Evolutionary conservation across 257 asterid genomes (phyloP).

Genomic region (Solanum bulbocastanum): DNA sequence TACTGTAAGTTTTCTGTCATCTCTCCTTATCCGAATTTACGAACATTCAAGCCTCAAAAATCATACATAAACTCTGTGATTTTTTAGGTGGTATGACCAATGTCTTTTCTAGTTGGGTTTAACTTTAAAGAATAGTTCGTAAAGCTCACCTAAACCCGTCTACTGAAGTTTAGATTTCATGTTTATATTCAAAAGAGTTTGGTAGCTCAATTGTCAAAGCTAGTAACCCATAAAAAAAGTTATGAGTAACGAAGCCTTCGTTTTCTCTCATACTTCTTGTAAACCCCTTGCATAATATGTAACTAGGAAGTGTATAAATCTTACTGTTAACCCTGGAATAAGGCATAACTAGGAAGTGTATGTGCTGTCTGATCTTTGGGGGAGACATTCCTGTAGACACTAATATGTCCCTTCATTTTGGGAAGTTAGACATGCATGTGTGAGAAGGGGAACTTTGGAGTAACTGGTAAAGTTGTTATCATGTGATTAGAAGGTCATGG

Average conservation of each 20-base stretch:
- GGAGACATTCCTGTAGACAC: background rate
- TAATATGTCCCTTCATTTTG: background rate
- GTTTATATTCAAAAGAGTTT: background rate
- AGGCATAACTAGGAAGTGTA: background rate
- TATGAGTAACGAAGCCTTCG: background rate
- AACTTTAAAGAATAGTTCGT: background rate
- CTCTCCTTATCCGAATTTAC: background rate
- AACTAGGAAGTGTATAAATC: background rate
- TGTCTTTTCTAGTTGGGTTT: background rate
- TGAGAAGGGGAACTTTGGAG: background rate
- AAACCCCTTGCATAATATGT: background rate
- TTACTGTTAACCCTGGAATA: background rate
- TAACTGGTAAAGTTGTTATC: too few species aligned
- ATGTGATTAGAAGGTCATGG: background rate
- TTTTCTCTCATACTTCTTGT: background rate
- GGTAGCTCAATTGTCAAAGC: background rate
- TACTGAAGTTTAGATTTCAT: background rate
- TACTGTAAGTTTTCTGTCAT: conserved; percentile 49
- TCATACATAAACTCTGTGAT: background rate
- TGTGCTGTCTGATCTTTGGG: background rate
- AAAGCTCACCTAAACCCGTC: background rate
- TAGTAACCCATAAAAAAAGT: background rate
- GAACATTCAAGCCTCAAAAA: background rate
- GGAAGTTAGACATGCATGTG: background rate
- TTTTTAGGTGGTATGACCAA: background rate